These are phyloP conservation scores for Mycosarcoma mackinlayi DNA, from an alignment of 1,284 basidiomycete species.

Conservation along the genomic window DNA sequence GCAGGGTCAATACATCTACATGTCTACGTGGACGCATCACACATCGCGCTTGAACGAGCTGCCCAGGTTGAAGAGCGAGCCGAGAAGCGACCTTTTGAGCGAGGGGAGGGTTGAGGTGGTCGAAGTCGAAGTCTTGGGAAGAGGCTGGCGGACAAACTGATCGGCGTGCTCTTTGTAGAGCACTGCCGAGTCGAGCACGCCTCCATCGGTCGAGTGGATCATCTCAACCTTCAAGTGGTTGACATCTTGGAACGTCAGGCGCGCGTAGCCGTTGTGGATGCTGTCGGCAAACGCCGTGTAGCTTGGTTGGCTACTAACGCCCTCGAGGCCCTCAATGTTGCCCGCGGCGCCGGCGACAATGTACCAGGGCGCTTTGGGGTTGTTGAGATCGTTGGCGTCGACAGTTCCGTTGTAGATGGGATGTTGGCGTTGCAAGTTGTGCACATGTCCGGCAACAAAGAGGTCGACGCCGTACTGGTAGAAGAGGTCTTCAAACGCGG, in stretches of 20 bases:
- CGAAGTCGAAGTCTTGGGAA: too few relatives aligned
- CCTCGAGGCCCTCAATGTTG: slow-evolving; percentile 64
- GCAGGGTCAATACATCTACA: too few relatives aligned
- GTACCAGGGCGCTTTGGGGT: slow-evolving; percentile 64
- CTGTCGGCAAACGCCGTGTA: slow-evolving; percentile 41
- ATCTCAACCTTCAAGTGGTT: slow-evolving; percentile 47
- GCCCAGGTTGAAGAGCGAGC: slow-evolving; percentile 4
- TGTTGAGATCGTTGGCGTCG: slow-evolving; percentile 50
- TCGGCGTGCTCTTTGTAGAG: slow-evolving; percentile 38
- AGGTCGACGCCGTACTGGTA: slow-evolving; percentile 68
- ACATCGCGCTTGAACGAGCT: slow-evolving; percentile 13
- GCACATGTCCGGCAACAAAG: slow-evolving; percentile 67
- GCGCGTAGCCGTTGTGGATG: slow-evolving; percentile 38
- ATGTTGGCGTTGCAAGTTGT: slow-evolving; percentile 67
- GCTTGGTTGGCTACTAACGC: slow-evolving; percentile 11
- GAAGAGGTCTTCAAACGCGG: slow-evolving; percentile 67
- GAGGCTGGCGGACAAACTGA: slow-evolving; percentile 25
- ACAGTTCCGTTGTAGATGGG: slow-evolving; percentile 63
- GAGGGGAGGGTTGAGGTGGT: too few relatives aligned
- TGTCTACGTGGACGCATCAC: slow-evolving; percentile 3
- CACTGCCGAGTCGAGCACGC: slow-evolving; percentile 38
- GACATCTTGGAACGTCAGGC: slow-evolving; percentile 63
- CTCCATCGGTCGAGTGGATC: slow-evolving; percentile 44
- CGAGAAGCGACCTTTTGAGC: not conserved
- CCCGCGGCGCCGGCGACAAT: slow-evolving; percentile 67